These are phyloP conservation scores for Aspergillus luchuensis DNA, from an alignment of 2,329 filamentous ascomycete genomes.

Conservation along the genomic window DNA sequence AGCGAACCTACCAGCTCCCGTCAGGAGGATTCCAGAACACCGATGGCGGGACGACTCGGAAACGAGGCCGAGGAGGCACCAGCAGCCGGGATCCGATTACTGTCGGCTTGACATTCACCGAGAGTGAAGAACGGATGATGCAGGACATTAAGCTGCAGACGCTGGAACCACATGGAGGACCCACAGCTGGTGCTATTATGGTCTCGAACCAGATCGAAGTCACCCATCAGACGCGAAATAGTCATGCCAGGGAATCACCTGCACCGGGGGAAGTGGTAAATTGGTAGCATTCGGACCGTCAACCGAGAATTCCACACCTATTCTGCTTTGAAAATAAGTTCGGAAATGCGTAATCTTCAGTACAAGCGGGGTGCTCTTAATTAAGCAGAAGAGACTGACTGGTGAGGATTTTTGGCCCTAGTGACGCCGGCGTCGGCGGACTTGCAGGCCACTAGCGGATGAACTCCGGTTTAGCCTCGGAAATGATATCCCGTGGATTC, in stretches of 20 bases:
- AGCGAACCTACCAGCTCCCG: constrained; percentile 43
- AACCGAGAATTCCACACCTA: too few relatives aligned
- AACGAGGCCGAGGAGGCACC: constrained; percentile 32
- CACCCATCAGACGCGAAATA: constrained; percentile 23
- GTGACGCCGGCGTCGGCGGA: neutral
- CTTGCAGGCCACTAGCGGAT: too few relatives aligned
- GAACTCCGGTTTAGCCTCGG: too few relatives aligned
- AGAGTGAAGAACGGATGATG: constrained; percentile 51
- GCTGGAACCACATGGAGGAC: constrained; percentile 28
- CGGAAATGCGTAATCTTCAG: neutral
- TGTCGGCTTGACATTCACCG: constrained; percentile 41
- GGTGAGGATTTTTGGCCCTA: neutral
- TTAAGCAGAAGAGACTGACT: neutral
- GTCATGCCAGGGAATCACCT: neutral
- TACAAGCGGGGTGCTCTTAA: neutral
- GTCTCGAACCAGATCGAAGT: constrained; percentile 49
- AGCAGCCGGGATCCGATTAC: constrained; percentile 40
- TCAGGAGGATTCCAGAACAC: constrained; percentile 29
- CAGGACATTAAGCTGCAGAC: constrained; percentile 46
- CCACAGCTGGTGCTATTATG: constrained; percentile 32
- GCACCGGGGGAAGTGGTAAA: neutral
- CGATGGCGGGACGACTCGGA: constrained; percentile 32
- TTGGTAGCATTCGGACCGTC: neutral
- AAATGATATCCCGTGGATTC: too few relatives aligned
- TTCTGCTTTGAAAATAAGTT: too few relatives aligned